phyloP scores from a whole-genome alignment of 164 flowering plant species.

The Aristolochia fimbriata region DNA sequence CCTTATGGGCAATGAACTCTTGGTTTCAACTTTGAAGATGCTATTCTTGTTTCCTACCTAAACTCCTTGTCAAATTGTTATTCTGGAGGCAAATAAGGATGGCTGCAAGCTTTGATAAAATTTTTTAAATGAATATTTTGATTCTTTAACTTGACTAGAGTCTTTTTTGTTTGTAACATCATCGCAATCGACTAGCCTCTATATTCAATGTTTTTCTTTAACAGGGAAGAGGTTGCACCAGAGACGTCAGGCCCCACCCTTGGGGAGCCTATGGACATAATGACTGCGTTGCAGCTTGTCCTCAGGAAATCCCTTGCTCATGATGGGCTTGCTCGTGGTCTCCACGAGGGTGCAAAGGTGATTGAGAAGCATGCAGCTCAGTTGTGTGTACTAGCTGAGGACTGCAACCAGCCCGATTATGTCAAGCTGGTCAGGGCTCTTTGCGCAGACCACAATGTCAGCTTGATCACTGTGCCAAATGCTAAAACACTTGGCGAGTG shows the following conservation, averaged over 20 bases:
- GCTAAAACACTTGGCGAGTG: slow-evolving; percentile 83
- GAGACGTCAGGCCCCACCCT: slow-evolving; percentile 35
- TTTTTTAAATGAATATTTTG: no score
- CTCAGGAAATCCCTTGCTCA: slow-evolving; percentile 65
- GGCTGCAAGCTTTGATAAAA: no score
- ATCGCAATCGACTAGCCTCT: no score
- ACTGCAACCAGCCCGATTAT: slow-evolving; percentile 72
- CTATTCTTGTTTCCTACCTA: no score
- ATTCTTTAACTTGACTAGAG: no score
- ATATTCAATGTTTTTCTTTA: not conserved
- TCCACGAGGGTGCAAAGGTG: slow-evolving; percentile 72
- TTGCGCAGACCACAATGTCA: slow-evolving; percentile 66
- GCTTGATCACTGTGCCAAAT: slow-evolving; percentile 59
- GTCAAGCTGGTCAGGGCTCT: slow-evolving; percentile 69
- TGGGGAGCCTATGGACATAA: slow-evolving; percentile 56
- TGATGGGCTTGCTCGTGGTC: slow-evolving; percentile 62
- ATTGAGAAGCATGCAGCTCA: slow-evolving; percentile 79
- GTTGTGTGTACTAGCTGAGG: slow-evolving; percentile 77
- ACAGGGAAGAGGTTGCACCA: slow-evolving; percentile 31
- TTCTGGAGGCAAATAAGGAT: no score
- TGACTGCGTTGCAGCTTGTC: slow-evolving; percentile 57
- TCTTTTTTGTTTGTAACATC: no score
- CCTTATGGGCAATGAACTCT: no score
- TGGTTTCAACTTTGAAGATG: no score
- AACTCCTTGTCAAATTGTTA: no score